These are phyloP conservation scores for Fusarium humuli DNA, from an alignment of 2,329 filamentous ascomycete species.

Conservation along the genomic window DNA sequence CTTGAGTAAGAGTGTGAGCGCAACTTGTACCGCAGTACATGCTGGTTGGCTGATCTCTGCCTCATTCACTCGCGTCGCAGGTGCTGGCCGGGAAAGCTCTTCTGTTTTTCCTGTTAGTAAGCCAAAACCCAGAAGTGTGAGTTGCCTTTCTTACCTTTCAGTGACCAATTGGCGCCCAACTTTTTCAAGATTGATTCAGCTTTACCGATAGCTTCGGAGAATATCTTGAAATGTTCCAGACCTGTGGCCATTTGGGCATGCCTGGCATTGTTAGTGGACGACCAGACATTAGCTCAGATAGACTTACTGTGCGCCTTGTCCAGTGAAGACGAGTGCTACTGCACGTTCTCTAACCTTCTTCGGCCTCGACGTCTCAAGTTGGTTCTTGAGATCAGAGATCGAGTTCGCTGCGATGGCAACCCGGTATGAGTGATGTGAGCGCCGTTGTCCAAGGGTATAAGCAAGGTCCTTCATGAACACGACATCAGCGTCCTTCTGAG, in stretches of 20 bases:
- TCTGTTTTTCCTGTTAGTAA: neutral
- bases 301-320: neutral
- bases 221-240: neutral
- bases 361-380: neutral
- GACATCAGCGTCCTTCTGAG: neutral
- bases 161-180: neutral
- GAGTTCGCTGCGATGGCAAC: neutral
- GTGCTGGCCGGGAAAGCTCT: neutral
- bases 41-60: slow-evolving; percentile 1
- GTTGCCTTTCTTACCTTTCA: neutral
- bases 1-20: neutral
- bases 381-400: neutral
- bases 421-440: neutral
- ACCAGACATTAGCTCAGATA: neutral
- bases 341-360: neutral
- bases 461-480: neutral
- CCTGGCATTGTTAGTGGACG: neutral
- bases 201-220: neutral
- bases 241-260: neutral
- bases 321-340: neutral
- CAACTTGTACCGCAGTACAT: neutral
- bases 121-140: neutral
- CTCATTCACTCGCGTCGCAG: neutral
- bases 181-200: neutral
- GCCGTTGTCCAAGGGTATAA: neutral